Percentiles rank a stretch among this genome's conserved stretches.
Conservation (phyloP, 176 grass and related monocot species). For the Cenchrus purpureus region DNA sequence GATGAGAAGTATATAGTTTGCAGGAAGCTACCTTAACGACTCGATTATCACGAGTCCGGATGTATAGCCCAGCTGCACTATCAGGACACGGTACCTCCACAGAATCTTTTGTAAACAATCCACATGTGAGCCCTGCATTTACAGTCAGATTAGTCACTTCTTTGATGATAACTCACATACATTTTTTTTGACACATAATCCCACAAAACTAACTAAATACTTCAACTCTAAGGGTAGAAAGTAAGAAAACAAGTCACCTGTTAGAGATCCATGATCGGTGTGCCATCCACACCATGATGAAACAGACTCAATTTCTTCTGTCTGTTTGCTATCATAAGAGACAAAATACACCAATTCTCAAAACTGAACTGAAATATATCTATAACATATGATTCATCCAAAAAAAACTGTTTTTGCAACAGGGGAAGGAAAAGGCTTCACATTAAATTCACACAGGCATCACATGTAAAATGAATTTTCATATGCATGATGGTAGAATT, state of each 20-base stretch:
- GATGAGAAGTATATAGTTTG: background rate
- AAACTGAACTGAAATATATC: background rate
- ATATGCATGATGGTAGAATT: background rate
- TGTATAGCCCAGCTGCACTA: slow-evolving; percentile 83
- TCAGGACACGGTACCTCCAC: slow-evolving; percentile 81
- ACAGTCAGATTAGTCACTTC: background rate
- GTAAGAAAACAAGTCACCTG: slow-evolving; percentile 47
- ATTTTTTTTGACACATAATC: slow-evolving; percentile 6
- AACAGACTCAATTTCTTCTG: slow-evolving; percentile 52
- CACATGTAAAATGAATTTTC: slow-evolving; percentile 19
- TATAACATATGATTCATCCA: background rate
- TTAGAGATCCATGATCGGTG: slow-evolving; percentile 89
- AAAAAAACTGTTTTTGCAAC: background rate
- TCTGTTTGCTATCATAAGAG: slow-evolving; percentile 52
- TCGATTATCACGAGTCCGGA: slow-evolving; percentile 68
- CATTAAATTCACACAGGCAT: background rate
- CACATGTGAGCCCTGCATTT: slow-evolving; percentile 84
- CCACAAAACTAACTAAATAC: background rate
- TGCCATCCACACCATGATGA: slow-evolving; percentile 99
- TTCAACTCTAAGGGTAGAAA: slow-evolving; percentile 6
- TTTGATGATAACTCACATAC: background rate
- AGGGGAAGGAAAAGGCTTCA: background rate
- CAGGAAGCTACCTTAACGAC: slow-evolving; percentile 69
- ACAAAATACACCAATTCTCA: background rate
- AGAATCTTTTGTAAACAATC: slow-evolving; percentile 82